These are phyloP conservation scores for Xylaria sp. DNA, from an alignment of 2,329 filamentous ascomycete genomes.

Conservation along the genomic window DNA sequence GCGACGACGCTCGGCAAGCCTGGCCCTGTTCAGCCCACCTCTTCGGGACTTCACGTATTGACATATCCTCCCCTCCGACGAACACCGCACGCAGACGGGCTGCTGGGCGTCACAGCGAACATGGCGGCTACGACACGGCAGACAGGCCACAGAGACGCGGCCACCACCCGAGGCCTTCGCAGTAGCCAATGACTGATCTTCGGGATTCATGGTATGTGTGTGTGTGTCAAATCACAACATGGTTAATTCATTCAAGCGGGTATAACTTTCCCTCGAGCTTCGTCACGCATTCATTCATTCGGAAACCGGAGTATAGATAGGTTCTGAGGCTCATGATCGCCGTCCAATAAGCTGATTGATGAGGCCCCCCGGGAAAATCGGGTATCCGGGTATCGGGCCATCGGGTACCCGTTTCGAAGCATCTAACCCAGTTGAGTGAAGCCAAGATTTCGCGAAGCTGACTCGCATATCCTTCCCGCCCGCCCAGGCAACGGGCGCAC, in stretches of 20 bases:
- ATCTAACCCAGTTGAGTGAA: conserved; percentile 6
- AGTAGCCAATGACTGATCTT: conserved; percentile 14
- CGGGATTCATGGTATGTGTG: conserved; percentile 23
- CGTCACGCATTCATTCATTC: conserved; percentile 1
- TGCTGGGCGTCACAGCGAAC: conserved; percentile 38
- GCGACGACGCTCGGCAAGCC: conserved; percentile 35
- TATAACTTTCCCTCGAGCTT: not conserved
- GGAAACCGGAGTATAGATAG: conserved; percentile 17
- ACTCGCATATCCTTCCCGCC: conserved; percentile 22
- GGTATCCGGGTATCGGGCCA: conserved; percentile 30
- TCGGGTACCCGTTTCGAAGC: conserved; percentile 23
- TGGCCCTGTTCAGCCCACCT: conserved; percentile 36
- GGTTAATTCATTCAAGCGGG: not conserved
- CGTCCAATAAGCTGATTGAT: conserved; percentile 1
- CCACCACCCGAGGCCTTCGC: conserved; percentile 21
- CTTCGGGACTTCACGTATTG: conserved; percentile 41
- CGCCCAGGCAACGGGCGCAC: not conserved
- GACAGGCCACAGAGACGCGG: conserved; percentile 38
- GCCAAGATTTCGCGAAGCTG: conserved; percentile 29
- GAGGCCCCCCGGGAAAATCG: conserved; percentile 25
- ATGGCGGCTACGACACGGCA: conserved; percentile 38
- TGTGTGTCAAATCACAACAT: not conserved
- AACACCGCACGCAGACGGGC: conserved; percentile 36
- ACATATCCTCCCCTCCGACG: conserved; percentile 37
- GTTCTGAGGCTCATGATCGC: conserved; percentile 13